Evolutionary conservation across 257 asterid genomes (phyloP).

Genomic region (Nicotiana tomentosiformis): DNA sequence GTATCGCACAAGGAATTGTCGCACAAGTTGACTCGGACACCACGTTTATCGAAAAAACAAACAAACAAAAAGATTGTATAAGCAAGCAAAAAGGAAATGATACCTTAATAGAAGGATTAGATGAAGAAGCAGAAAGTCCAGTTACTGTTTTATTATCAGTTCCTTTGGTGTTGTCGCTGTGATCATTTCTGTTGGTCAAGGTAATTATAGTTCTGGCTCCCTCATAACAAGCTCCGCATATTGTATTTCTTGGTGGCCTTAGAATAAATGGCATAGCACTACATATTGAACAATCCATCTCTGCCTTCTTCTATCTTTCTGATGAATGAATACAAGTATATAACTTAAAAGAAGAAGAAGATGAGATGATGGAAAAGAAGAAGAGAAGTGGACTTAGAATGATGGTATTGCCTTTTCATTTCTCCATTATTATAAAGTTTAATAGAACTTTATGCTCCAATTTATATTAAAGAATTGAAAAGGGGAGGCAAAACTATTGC

Average conservation of each 20-base stretch:
- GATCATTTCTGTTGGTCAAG: constrained; percentile 53
- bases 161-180: constrained; percentile 40
- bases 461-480: constrained; percentile 22
- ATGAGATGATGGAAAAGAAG: not conserved
- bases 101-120: constrained; percentile 11
- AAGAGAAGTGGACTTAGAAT: not conserved
- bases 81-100: not conserved
- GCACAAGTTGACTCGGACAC: no score
- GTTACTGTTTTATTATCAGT: constrained; percentile 30
- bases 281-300: constrained; percentile 90
- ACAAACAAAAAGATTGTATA: not conserved
- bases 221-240: constrained; percentile 82
- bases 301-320: not conserved
- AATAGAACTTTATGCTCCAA: constrained; percentile 12
- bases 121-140: constrained; percentile 29
- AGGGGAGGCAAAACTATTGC: constrained; percentile 37
- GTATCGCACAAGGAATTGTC: no score
- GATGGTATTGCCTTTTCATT: constrained; percentile 6
- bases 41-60: no score
- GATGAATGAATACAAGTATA: not conserved
- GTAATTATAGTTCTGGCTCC: constrained; percentile 71
- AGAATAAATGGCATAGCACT: constrained; percentile 72
- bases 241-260: constrained; percentile 83
- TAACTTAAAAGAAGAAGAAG: not conserved
- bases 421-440: constrained; percentile 7